Base-by-base conservation (phyloP, 352 stramenopile species). In the Ochromonadaceae sp. region DNA sequence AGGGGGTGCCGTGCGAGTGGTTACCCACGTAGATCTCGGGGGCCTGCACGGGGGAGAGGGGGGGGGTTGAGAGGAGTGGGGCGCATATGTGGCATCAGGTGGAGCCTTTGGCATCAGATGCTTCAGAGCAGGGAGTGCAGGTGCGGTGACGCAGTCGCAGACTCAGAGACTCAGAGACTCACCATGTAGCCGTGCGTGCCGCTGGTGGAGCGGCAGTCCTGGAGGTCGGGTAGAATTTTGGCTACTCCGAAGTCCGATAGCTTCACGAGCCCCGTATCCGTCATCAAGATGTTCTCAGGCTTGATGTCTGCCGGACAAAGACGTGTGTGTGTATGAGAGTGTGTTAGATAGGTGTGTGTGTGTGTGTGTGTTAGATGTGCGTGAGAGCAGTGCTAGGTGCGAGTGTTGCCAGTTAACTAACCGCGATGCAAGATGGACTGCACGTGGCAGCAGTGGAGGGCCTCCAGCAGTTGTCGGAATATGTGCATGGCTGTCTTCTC, bases 161-260 rank as follows among this genome's bases (percentile, higher is more conserved):
- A n/a, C n/a, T n/a, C n/a, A n/a, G n/a, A n/a, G n/a, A n/a, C n/a
- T n/a, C n/a, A n/a, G n/a, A n/a, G n/a, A 35, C 5, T 58, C 42
- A 58, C 49, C 49, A 58, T 58, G 42, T 58, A 58, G 15, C 49
- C 49, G 42, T 58, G 49, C 20, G 49, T 58, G 20, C 49, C 49
- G 30, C 10, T 46, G 5, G 49, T 58, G 5, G 49, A 56, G n/a
- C 30, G 10, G 31, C 49, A 58, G 9, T 47, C 10, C 30, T 58
- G 31, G 25, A 58, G 39, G 26, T 58, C 49, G 10, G 49, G 49
- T 10, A 58, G 49, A 43, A 58, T 58, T 58, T 58, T 58, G n/a
- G 55, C 31, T 9, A 62, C 14, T 12, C 55, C 55, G 30, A 62
- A 62, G 41, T 62, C 55, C 25, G 9, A 35, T 26, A 62, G 17